Conservation (phyloP, 73 alveolate genomes). For the Symbiodinium natans region DNA sequence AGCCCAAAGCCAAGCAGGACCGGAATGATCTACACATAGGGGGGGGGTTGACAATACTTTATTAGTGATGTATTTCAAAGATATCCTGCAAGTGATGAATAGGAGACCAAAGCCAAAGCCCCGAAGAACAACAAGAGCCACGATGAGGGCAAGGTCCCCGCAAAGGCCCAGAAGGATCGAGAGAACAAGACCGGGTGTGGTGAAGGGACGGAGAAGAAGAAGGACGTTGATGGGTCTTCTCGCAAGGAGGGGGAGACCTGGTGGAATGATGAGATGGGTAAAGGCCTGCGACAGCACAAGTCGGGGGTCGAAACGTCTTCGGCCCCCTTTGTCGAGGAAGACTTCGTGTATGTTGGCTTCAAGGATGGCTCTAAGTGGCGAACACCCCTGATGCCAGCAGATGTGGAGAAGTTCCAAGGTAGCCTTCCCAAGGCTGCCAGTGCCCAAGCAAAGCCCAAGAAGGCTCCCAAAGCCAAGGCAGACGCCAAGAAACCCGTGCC, state of each 20-base stretch:
- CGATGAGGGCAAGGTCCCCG: neutral
- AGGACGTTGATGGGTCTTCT: no score
- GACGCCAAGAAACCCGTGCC: neutral
- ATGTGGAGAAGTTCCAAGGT: neutral
- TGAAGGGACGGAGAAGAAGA: neutral
- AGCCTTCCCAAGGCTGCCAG: no score
- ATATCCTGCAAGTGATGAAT: no score
- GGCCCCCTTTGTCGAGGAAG: neutral
- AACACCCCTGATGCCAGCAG: neutral
- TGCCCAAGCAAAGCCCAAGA: no score
- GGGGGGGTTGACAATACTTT: no score
- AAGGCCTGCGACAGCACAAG: neutral
- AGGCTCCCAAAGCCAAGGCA: no score
- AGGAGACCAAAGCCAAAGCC: neutral
- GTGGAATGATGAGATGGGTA: neutral
- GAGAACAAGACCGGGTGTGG: no score
- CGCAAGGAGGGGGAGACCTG: neutral
- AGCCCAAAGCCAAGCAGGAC: no score
- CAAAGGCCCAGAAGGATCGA: neutral
- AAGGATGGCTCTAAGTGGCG: neutral
- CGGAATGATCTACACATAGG: no score
- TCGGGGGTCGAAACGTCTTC: neutral
- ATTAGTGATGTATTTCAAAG: no score
- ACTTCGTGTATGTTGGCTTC: neutral
- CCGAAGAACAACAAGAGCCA: neutral